Evolutionary conservation across 1,284 basidiomycete species (phyloP), one percentile per base, ranked within the genome.

Genomic region (Irpex sp.): DNA sequence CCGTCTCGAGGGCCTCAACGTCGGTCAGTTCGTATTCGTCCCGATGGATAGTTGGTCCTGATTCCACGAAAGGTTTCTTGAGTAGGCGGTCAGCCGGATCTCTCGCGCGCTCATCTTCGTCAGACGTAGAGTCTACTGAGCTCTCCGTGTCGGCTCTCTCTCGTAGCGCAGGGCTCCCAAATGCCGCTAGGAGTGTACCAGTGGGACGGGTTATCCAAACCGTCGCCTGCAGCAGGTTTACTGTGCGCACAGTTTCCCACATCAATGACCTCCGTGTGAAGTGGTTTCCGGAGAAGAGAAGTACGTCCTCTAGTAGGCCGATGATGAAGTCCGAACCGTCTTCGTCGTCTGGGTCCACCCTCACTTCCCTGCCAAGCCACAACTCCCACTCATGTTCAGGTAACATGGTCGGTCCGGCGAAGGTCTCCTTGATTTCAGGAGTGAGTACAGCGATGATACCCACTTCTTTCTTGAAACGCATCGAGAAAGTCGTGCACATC

Each of bases 371-470:
- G 2, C 76, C 76, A 2, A 78, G 69, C 49, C 71, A 68, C n/a
- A 77, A 74, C 63, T 75, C 74, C 77, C 77, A 78, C 9, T 58
- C 57, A 57, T 77, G 70, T 19, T 72, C 73, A 4, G 64, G 8
- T 21, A 63, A 51, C 75, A 78, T 78, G 3, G 51, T 62, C 0
- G 68, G 69, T 0, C 71, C 71, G 1, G 71, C 63, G 59, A 75
- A 76, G 55, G 73, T 67, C 0, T 72, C 66, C 37, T 68, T 75
- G 8, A 77, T 47, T 0, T 68, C 66, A 0, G 62, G 57, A 63
- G 77, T 74, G 0, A 73, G 75, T 72, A 70, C 75, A 0, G 75
- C 75, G 15, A 74, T 65, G 63, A 78, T 78, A 1, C 77, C 76
- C 4, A 21, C 50, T 5, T 67, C 59, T 6, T 61, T 4, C 3